phyloP scores from a whole-genome alignment of 306 rosid species.

The Coriaria nepalensis region DNA sequence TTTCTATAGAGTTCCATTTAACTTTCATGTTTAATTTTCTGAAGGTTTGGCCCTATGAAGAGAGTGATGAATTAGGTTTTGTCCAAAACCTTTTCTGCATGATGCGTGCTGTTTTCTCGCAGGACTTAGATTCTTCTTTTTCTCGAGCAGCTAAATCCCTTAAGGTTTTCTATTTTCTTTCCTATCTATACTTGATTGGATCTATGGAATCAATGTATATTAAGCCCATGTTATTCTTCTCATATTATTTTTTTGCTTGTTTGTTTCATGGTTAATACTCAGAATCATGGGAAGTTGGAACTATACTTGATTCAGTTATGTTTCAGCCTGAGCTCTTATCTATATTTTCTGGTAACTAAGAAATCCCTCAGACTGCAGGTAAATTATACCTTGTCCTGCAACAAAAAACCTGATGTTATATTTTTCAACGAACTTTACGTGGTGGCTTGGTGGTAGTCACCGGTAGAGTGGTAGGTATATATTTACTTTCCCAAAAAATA shows the following conservation, averaged over 20 bases:
- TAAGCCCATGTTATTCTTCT: not conserved
- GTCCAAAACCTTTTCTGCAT: slow-evolving; percentile 81
- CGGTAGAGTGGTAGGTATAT: not conserved
- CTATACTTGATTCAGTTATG: slow-evolving; percentile 52
- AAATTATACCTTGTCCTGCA: slow-evolving; percentile 4
- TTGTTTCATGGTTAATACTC: slow-evolving; percentile 17
- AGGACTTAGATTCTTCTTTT: slow-evolving; percentile 35
- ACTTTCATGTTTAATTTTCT: not conserved
- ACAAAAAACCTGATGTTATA: not conserved
- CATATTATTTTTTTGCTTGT: not conserved
- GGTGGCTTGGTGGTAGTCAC: not conserved
- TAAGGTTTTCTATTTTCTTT: slow-evolving; percentile 38
- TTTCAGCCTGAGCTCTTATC: slow-evolving; percentile 78
- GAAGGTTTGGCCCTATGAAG: slow-evolving; percentile 96
- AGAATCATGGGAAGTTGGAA: slow-evolving; percentile 70
- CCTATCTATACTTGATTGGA: not conserved
- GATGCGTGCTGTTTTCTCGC: slow-evolving; percentile 66
- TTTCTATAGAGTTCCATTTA: not conserved
- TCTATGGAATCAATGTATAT: not conserved
- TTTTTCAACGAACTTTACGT: not conserved
- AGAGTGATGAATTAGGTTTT: slow-evolving; percentile 66
- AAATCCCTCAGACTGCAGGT: slow-evolving; percentile 84
- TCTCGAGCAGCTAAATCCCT: slow-evolving; percentile 32
- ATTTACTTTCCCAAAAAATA: slow-evolving; percentile 11
- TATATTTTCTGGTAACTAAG: slow-evolving; percentile 75